phyloP scores from a whole-genome alignment of 352 stramenopile genomes.

The Globisporangium canariense region DNA sequence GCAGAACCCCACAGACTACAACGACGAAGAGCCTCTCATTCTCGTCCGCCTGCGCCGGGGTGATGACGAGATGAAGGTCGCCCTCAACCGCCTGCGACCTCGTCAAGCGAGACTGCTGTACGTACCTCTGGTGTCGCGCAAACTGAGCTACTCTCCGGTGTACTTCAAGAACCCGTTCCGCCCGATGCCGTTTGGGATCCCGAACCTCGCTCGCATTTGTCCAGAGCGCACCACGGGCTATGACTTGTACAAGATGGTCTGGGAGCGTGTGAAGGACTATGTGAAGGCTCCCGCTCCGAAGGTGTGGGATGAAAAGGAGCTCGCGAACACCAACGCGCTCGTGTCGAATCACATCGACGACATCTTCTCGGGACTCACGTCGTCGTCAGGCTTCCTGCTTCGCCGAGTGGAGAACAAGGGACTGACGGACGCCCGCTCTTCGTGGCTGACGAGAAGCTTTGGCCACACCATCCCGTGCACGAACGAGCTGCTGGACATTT shows the following conservation, averaged over 20 bases:
- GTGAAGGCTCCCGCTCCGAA: slow-evolving; percentile 42
- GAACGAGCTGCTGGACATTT: slow-evolving; percentile 63
- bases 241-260: slow-evolving; percentile 80
- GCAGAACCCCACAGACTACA: slow-evolving; percentile 22
- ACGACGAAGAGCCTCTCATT: slow-evolving; percentile 49
- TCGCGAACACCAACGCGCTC: slow-evolving; percentile 26
- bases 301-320: slow-evolving; percentile 33
- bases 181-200: slow-evolving; percentile 79
- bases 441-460: slow-evolving; percentile 80
- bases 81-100: slow-evolving; percentile 56
- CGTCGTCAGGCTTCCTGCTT: slow-evolving; percentile 71
- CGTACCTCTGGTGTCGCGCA: slow-evolving; percentile 76
- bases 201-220: slow-evolving; percentile 82
- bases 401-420: slow-evolving; percentile 83
- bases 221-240: slow-evolving; percentile 78
- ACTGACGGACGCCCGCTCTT: slow-evolving; percentile 71
- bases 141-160: slow-evolving; percentile 83
- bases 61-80: slow-evolving; percentile 75
- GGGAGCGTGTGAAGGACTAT: slow-evolving; percentile 81
- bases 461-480: slow-evolving; percentile 80
- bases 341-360: slow-evolving; percentile 76
- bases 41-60: slow-evolving; percentile 60
- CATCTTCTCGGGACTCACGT: slow-evolving; percentile 74
- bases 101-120: slow-evolving; percentile 74
- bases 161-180: slow-evolving; percentile 90